Evolutionary conservation across 192 early-diverging fungal species (phyloP), one percentile per base, ranked within the genome.

Genomic region (Backusella westeae): DNA sequence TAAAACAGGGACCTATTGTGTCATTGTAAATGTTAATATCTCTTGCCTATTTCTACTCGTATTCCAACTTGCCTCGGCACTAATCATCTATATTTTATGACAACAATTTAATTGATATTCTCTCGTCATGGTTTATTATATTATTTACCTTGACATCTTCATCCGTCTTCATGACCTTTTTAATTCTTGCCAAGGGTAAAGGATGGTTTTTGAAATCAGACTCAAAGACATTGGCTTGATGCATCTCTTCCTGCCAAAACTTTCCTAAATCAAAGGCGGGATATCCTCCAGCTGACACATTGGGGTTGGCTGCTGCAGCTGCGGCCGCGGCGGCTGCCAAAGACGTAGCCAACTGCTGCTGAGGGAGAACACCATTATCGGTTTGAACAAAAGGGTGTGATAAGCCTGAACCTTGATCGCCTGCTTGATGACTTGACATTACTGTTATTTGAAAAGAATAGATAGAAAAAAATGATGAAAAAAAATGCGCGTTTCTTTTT

Each of bases 141-240:
- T 32, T 32, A 32, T 32, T 32, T 32, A 92, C 92, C 87, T 96
- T 96, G 41, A 96, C 96, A 79, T 99, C 95, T 39, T 96, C 93
- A 78, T 99, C 97, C 9, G 92, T 90, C 86, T 99, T 99, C 97
- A 99, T 99, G 36, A 99, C 95, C 77, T 97, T 97, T 77, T 99
- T 99, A 81, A 98, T 97, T 35, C 97, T 83, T 29, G 97, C 97
- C 59, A 99, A 83, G n/a, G 97, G 97, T 72, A 99, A 79, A 66
- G 90, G 87, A 74, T 98, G 96, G 67, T 89, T 84, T 81, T 96
- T 96, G 82, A 96, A 98, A 83, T 98, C 97, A 23, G 91, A 89
- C 67, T 83, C 79, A n/a, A 89, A 89, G 65, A 92, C 84, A 71
- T 93, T 84, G 26, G 91, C 87, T 69, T 87, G 82, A 14, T 82